phyloP scores from a whole-genome alignment of 495 filamentous ascomycete species.

The Pyrenopolyporus hunteri region DNA sequence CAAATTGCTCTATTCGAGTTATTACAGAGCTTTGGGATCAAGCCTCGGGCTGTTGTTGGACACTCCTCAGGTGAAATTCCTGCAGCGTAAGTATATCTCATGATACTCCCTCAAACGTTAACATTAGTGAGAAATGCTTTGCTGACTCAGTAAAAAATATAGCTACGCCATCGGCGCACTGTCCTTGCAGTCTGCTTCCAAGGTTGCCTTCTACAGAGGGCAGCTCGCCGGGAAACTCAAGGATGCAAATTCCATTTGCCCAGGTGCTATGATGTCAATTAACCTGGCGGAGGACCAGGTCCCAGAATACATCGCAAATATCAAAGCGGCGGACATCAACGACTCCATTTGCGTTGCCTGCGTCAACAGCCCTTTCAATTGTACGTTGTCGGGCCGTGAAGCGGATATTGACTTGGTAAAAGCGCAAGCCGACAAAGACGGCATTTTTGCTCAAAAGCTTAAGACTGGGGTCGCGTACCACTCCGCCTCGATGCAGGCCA shows the following conservation, averaged over 20 bases:
- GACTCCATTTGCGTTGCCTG: constrained; percentile 45
- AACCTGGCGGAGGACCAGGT: constrained; percentile 41
- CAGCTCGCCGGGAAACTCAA: constrained; percentile 21
- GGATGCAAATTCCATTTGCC: constrained; percentile 3
- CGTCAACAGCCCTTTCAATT: constrained; percentile 52
- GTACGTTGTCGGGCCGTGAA: constrained; percentile 49
- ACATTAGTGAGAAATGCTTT: background rate
- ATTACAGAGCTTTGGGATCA: constrained; percentile 52
- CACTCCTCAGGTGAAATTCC: constrained; percentile 67
- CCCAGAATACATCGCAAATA: constrained; percentile 25
- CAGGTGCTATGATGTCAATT: constrained; percentile 51
- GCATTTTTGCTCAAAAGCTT: constrained; percentile 53
- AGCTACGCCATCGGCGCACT: constrained; percentile 44
- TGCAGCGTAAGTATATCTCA: constrained; percentile 30
- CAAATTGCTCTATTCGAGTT: constrained; percentile 59
- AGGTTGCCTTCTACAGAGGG: constrained; percentile 49
- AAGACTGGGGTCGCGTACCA: constrained; percentile 50
- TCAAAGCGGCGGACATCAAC: background rate
- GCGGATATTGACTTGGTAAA: constrained; percentile 43
- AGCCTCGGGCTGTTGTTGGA: constrained; percentile 54
- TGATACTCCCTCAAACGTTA: background rate
- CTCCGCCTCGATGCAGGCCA: constrained; percentile 43
- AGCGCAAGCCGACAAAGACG: constrained; percentile 31
- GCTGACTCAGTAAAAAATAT: background rate
- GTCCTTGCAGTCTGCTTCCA: constrained; percentile 48